Percentiles rank a stretch among this genome's conserved stretches.
phyloP scores from a whole-genome alignment of 306 rosid species.

The peach (Prunus persica) region Prunus_persica_NCBIv2 NC_034013.1:5688001-5688500 shows the following conservation, averaged over 20 bases:
- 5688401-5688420: conserved; percentile 9
- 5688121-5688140: neutral
- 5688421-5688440: conserved; percentile 88
- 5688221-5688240: neutral
- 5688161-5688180: too few species aligned
- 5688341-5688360: too few species aligned
- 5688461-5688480: conserved; percentile 89
- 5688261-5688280: conserved; percentile 91
- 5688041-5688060: neutral
- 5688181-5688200: too few species aligned
- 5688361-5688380: neutral
- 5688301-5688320: conserved; percentile 89
- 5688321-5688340: conserved; percentile 88
- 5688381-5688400: neutral
- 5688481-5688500: conserved; percentile 84
- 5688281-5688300: conserved; percentile 94
- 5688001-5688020: neutral
- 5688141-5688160: neutral
- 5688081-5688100: neutral
- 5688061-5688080: neutral
- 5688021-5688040: neutral
- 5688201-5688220: neutral
- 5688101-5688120: neutral
- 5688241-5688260: conserved; percentile 79
- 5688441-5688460: conserved; percentile 91